Evolutionary conservation across 192 early-diverging fungal genomes (phyloP).

Genomic region (Mortierella claussenii): DNA sequence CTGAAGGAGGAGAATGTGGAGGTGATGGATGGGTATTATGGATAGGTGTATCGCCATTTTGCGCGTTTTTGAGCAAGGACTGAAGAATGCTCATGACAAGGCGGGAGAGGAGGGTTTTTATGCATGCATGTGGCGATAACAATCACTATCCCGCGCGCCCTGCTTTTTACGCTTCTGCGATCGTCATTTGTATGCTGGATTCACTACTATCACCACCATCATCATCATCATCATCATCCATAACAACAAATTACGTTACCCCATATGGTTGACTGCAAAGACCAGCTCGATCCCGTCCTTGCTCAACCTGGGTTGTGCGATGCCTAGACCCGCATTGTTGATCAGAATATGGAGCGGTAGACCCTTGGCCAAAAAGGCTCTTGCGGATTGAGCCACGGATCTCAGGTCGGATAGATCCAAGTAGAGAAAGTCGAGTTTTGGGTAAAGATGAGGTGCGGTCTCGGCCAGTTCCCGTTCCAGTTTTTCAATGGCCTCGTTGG

Average conservation of each 20-base stretch:
- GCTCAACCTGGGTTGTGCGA: slow-evolving; percentile 27
- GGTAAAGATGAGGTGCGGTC: slow-evolving; percentile 40
- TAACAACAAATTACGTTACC: slow-evolving; percentile 13
- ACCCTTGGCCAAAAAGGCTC: slow-evolving; percentile 44
- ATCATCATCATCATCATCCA: background rate
- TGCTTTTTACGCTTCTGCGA: too few relatives aligned
- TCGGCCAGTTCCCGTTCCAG: slow-evolving; percentile 45
- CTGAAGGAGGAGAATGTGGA: too few relatives aligned
- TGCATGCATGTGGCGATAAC: background rate
- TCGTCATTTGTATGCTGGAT: too few relatives aligned
- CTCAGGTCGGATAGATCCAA: slow-evolving; percentile 45
- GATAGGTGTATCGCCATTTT: too few relatives aligned
- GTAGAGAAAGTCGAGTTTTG: slow-evolving; percentile 46
- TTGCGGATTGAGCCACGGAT: slow-evolving; percentile 33
- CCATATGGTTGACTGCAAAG: slow-evolving; percentile 46
- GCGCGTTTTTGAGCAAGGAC: too few relatives aligned
- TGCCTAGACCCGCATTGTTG: slow-evolving; percentile 40
- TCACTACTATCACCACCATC: too few relatives aligned
- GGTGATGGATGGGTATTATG: too few relatives aligned
- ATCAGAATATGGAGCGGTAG: slow-evolving; percentile 59
- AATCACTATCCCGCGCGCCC: too few relatives aligned
- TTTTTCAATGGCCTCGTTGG: slow-evolving; percentile 24
- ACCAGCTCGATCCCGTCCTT: slow-evolving; percentile 25
- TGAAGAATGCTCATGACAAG: too few relatives aligned
- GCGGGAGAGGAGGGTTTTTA: too few relatives aligned